Conservation (phyloP, 1,284 basidiomycete genomes). For the Malassezia restricta region DNA sequence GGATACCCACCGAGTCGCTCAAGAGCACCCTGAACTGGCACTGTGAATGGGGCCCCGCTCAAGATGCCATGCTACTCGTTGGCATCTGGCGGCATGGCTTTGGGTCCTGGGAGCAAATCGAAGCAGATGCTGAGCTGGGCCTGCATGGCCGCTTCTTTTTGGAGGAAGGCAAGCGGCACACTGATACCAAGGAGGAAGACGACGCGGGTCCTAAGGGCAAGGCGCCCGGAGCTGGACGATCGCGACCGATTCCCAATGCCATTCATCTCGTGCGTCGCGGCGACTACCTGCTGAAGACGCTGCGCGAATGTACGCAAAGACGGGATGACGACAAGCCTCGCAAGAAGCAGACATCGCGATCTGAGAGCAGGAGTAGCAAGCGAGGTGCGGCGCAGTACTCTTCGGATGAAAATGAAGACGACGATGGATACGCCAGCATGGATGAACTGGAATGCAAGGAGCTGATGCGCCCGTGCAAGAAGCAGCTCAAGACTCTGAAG, state of each 20-base stretch:
- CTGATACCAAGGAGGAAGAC: conserved; percentile 37
- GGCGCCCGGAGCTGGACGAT: conserved; percentile 22
- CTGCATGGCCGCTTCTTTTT: conserved; percentile 91
- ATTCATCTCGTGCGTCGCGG: conserved; percentile 90
- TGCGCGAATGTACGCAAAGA: conserved; percentile 57
- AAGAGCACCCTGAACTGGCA: conserved; percentile 91
- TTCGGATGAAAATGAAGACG: conserved; percentile 26
- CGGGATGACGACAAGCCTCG: neutral
- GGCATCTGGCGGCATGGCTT: conserved; percentile 90
- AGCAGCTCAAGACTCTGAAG: conserved; percentile 89
- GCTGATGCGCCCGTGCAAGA: conserved; percentile 88
- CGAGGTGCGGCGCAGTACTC: conserved; percentile 13
- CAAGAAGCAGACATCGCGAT: conserved; percentile 18
- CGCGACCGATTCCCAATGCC: conserved; percentile 37
- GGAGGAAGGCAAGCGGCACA: conserved; percentile 58
- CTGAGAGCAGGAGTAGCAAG: conserved; percentile 18
- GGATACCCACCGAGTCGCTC: conserved; percentile 78
- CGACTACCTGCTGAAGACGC: conserved; percentile 77
- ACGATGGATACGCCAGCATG: conserved; percentile 57
- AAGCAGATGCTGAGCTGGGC: conserved; percentile 69
- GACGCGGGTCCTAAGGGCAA: conserved; percentile 22
- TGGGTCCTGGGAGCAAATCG: conserved; percentile 91
- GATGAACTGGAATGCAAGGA: conserved; percentile 91
- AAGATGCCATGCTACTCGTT: conserved; percentile 85
- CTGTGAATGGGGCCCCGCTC: conserved; percentile 79